A percentile compares a stretch with the other conserved stretches of the same genome.
These are phyloP conservation scores for Avicennia marina DNA, from an alignment of 257 asterid genomes.

Conservation along the genomic window DNA sequence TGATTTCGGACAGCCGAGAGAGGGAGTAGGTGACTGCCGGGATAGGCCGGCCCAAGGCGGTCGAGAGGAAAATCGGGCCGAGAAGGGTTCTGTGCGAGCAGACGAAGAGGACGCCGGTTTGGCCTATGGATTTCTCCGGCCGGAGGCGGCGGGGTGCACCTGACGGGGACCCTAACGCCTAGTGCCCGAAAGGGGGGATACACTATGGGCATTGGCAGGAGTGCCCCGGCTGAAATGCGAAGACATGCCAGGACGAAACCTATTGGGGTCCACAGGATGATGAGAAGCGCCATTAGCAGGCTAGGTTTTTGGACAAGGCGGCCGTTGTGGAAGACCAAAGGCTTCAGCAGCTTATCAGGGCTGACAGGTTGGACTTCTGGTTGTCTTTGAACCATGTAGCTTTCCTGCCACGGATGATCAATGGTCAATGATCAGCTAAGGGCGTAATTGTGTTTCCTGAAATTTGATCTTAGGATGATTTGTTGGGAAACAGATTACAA, in stretches of 20 bases:
- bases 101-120: conserved; percentile 53
- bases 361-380: conserved; percentile 37
- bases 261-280: conserved; percentile 64
- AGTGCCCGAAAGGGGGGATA: conserved; percentile 55
- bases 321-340: conserved; percentile 76
- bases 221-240: conserved; percentile 57
- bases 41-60: conserved; percentile 66
- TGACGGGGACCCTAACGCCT: conserved; percentile 53
- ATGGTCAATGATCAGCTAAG: too few relatives aligned
- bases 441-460: too few relatives aligned
- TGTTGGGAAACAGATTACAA: too few relatives aligned
- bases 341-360: conserved; percentile 49
- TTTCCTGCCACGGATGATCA: conserved; percentile 52
- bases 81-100: conserved; percentile 79
- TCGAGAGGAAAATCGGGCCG: conserved; percentile 70
- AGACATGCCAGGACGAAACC: conserved; percentile 59
- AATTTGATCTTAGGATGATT: background rate
- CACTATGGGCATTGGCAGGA: conserved; percentile 62
- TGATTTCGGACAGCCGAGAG: conserved; percentile 63
- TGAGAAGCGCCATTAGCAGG: conserved; percentile 49
- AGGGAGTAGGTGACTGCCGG: conserved; percentile 70
- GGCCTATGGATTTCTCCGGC: conserved; percentile 30
- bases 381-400: conserved; percentile 40
- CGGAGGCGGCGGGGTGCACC: conserved; percentile 67
- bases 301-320: conserved; percentile 63